phyloP scores from a whole-genome alignment of 1,284 basidiomycete genomes.

The Sporisorium reilianum region DNA sequence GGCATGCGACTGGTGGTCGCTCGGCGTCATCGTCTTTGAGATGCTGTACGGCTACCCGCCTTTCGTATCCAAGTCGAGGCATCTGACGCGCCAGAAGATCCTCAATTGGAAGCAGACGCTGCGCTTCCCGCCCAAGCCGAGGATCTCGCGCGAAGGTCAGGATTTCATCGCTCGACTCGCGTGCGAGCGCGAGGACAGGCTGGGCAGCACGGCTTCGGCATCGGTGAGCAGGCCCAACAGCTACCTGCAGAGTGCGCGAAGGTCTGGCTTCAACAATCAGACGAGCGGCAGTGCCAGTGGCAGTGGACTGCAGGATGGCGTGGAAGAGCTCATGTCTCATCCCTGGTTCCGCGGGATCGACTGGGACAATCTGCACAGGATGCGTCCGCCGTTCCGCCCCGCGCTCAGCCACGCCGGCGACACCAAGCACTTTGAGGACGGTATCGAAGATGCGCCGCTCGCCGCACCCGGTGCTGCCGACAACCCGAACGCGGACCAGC shows the following conservation, averaged over 20 bases:
- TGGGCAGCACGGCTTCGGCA: constrained; percentile 80
- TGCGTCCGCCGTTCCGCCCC: constrained; percentile 89
- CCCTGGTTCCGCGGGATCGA: constrained; percentile 64
- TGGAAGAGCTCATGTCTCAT: constrained; percentile 83
- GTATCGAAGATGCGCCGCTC: constrained; percentile 86
- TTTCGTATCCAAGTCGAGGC: constrained; percentile 68
- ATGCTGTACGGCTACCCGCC: constrained; percentile 82
- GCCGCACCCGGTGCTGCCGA: constrained; percentile 87
- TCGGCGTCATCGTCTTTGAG: constrained; percentile 83
- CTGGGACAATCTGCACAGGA: constrained; percentile 47
- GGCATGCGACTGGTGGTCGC: constrained; percentile 97
- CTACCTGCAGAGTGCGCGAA: constrained; percentile 78
- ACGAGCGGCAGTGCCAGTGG: constrained; percentile 34
- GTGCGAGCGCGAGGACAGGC: constrained; percentile 92
- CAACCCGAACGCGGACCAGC: constrained; percentile 75
- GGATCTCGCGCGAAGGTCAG: constrained; percentile 84
- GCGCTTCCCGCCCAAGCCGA: constrained; percentile 85
- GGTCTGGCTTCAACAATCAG: constrained; percentile 77
- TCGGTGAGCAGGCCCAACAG: constrained; percentile 82
- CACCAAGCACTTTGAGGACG: constrained; percentile 73
- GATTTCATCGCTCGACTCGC: constrained; percentile 87
- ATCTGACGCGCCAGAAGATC: constrained; percentile 68
- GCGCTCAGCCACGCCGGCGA: constrained; percentile 73
- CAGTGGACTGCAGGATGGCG: constrained; percentile 76
- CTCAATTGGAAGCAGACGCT: constrained; percentile 90